Base-by-base conservation (phyloP, 116 monocot genomes). In the Posidonia oceanica region DNA sequence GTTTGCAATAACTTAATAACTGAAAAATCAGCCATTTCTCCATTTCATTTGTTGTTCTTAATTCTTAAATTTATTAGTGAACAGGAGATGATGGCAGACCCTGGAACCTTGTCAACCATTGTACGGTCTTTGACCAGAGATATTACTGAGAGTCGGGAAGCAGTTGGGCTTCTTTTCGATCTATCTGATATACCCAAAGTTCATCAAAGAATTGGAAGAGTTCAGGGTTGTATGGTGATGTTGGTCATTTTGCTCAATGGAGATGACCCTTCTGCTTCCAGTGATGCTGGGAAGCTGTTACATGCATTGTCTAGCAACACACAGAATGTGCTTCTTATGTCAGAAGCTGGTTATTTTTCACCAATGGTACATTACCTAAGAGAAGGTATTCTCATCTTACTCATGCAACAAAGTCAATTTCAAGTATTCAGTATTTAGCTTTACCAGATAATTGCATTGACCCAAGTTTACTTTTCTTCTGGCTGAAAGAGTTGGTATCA, bases 261-360 rank as follows among this genome's bases (percentile, higher is more conserved):
- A 29, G 78, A 80, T 41, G 89, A 89, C 38, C 38, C 67, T 48
- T 18, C 14, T 53, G 80, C 89, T 71, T 78, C 89, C 14, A 39
- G 37, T 59, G 77, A 89, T 80, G 82, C 89, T 0, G 63, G 70
- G 38, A 87, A 76, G 80, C 67, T 93, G 53, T 56, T 89, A 61
- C 62, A 65, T 38, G 69, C 72, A 69, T 76, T 93, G 66, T 89
- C 89, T 0, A 56, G 71, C 77, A 87, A 83, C 66, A 79, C 87
- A 3, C 89, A 89, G 73, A 93, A 93, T 81, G 89, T 87, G 48
- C 87, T 93, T 52, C 87, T 89, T 3, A 93, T 93, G 93, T 81
- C 89, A 0, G 93, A 93, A 71, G 87, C 93, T 64, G 93, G 93
- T 15, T 89, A 83, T 65, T 89, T 87, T 52, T 11, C 52, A 1